Conservation (phyloP, 208 protist genomes). For the Acanthamoeba culbertsoni region DNA sequence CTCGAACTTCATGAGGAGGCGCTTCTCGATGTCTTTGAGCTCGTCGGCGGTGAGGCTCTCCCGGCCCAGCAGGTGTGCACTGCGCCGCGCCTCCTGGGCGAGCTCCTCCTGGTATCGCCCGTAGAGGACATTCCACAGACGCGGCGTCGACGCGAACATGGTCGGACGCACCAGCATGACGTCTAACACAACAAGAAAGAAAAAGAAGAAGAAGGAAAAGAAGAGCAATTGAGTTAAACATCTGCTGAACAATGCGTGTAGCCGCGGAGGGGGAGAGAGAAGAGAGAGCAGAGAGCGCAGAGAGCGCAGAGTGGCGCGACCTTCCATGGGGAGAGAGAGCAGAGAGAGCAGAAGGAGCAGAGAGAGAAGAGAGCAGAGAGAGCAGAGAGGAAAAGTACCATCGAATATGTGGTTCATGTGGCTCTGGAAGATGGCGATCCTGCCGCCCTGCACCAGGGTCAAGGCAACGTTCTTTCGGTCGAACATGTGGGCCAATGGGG, state of each 20-base stretch:
- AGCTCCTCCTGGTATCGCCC: slow-evolving; percentile 57
- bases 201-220: background rate
- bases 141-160: slow-evolving; percentile 81
- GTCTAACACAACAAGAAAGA: slow-evolving; percentile 61
- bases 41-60: background rate
- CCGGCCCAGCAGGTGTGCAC: background rate
- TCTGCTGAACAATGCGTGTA: background rate
- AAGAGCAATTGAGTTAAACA: background rate
- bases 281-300: too few relatives aligned
- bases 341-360: too few relatives aligned
- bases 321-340: too few relatives aligned
- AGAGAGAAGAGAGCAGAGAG: too few relatives aligned
- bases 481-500: slow-evolving; percentile 87
- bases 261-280: too few relatives aligned
- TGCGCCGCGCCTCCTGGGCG: background rate
- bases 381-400: too few relatives aligned
- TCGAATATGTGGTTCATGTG: slow-evolving; percentile 78
- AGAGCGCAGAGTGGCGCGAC: too few relatives aligned
- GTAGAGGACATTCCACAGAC: slow-evolving; percentile 83
- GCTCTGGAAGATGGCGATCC: slow-evolving; percentile 42
- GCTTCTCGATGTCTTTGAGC: background rate
- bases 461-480: slow-evolving; percentile 70
- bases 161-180: slow-evolving; percentile 82
- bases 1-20: background rate
- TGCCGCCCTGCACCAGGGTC: background rate